Percentiles rank a stretch among this genome's conserved stretches.
These are phyloP conservation scores for Arthrobotrys sinensis DNA, from an alignment of 2,329 filamentous ascomycete species.

Conservation along the genomic window DNA sequence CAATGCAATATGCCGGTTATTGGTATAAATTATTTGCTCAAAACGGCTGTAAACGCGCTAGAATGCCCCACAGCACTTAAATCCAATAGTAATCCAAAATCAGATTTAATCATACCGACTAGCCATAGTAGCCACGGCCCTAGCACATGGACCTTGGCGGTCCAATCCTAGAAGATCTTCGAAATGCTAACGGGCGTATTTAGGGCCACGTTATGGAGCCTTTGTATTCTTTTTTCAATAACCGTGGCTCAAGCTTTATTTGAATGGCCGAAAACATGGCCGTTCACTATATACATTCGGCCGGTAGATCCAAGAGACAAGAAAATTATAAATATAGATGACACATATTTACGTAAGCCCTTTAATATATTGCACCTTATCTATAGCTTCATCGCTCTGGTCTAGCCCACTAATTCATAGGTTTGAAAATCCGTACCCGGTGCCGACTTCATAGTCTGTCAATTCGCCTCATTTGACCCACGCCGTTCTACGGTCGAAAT, in stretches of 20 bases:
- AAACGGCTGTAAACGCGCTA: too few species aligned
- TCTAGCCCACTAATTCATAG: too few species aligned
- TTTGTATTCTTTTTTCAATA: conserved; percentile 1
- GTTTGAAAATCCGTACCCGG: too few species aligned
- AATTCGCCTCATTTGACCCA: conserved; percentile 37
- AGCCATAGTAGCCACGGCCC: too few species aligned
- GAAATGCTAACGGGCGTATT: background rate
- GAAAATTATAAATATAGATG: conserved; percentile 32
- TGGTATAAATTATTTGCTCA: too few species aligned
- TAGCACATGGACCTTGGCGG: background rate
- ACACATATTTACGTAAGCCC: conserved; percentile 19
- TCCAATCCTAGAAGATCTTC: background rate
- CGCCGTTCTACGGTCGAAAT: conserved; percentile 31
- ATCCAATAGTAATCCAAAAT: too few species aligned
- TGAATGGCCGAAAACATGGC: conserved; percentile 30
- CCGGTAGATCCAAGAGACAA: conserved; percentile 22
- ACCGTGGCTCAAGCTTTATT: background rate
- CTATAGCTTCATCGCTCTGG: too few species aligned
- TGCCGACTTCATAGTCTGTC: conserved; percentile 24
- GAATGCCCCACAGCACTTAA: too few species aligned
- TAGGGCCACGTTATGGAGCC: background rate
- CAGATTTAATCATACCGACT: too few species aligned
- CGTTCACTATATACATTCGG: conserved; percentile 24
- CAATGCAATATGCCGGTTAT: too few species aligned
- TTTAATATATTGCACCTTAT: background rate